Evolutionary conservation across 179 eudicot species (phyloP).

Genomic region (Beta corolliflora): DNA sequence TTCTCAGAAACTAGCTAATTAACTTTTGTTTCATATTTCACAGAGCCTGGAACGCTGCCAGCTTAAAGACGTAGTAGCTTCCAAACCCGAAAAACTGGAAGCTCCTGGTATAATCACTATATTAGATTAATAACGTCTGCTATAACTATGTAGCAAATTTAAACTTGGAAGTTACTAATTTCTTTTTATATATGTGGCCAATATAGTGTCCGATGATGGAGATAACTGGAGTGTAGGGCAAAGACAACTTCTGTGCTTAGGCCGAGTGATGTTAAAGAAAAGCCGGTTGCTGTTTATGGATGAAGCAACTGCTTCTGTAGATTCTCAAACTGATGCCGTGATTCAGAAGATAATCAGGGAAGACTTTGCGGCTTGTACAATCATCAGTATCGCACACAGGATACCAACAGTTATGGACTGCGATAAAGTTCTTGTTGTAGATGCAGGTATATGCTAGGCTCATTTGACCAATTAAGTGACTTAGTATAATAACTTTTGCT

Average conservation of each 20-base stretch:
- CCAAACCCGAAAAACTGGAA: slow-evolving; percentile 83
- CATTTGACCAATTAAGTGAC: slow-evolving; percentile 4
- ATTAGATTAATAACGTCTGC: neutral
- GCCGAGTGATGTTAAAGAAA: slow-evolving; percentile 84
- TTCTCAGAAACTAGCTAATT: neutral
- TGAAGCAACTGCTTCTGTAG: slow-evolving; percentile 96
- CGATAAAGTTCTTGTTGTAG: slow-evolving; percentile 88
- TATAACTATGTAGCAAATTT: no score
- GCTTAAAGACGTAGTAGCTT: slow-evolving; percentile 79
- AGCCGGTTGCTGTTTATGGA: slow-evolving; percentile 87
- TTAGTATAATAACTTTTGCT: neutral
- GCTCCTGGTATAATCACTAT: slow-evolving; percentile 47
- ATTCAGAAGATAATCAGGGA: slow-evolving; percentile 82
- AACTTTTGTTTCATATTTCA: slow-evolving; percentile 8
- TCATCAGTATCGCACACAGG: slow-evolving; percentile 94
- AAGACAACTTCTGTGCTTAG: slow-evolving; percentile 89
- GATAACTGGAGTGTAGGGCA: slow-evolving; percentile 98
- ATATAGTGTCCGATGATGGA: slow-evolving; percentile 70
- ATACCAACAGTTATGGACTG: slow-evolving; percentile 99
- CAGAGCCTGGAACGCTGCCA: slow-evolving; percentile 94
- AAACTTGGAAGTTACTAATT: neutral
- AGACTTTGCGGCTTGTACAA: slow-evolving; percentile 83
- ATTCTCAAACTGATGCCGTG: slow-evolving; percentile 89
- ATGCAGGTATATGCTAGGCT: slow-evolving; percentile 62
- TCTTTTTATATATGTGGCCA: neutral